A percentile compares a stretch with the other conserved stretches of the same genome.
Conservation (phyloP, 345 rosid species). For the Raphanus sativus region DNA sequence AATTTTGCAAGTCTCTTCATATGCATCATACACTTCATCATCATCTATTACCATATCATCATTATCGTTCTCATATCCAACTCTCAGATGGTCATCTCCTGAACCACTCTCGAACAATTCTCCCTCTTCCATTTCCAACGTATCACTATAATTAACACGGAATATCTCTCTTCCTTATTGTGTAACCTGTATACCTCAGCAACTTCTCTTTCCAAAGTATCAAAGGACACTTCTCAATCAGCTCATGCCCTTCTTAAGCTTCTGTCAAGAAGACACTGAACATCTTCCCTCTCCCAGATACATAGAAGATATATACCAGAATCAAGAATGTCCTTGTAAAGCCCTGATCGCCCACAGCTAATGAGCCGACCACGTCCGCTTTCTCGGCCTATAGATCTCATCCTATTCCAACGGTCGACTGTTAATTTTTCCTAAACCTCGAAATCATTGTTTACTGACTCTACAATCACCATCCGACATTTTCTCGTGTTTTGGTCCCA, state of each 20-base stretch:
- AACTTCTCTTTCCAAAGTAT: slow-evolving; percentile 77
- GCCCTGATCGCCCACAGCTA: too few relatives aligned
- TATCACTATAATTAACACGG: slow-evolving; percentile 44
- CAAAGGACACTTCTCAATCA: slow-evolving; percentile 60
- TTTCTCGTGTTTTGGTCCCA: too few relatives aligned
- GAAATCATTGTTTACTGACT: too few relatives aligned
- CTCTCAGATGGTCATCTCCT: slow-evolving; percentile 38
- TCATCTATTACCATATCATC: background rate
- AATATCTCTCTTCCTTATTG: slow-evolving; percentile 61
- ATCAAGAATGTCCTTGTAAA: slow-evolving; percentile 72
- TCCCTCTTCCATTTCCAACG: slow-evolving; percentile 51
- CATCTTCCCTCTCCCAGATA: slow-evolving; percentile 88
- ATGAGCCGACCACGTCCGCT: too few relatives aligned
- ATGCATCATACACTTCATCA: slow-evolving; percentile 37
- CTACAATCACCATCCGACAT: too few relatives aligned
- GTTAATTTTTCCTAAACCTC: too few relatives aligned
- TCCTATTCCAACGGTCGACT: too few relatives aligned
- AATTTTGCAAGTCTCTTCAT: slow-evolving; percentile 14
- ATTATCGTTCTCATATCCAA: slow-evolving; percentile 31
- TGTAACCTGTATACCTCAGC: slow-evolving; percentile 48
- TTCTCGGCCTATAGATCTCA: too few relatives aligned
- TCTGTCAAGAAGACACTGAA: slow-evolving; percentile 75
- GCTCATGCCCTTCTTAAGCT: slow-evolving; percentile 62
- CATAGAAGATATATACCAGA: slow-evolving; percentile 65
- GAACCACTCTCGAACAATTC: slow-evolving; percentile 35